Evolutionary conservation across 164 flowering plant species (phyloP).

Genomic region (Annona squamosa): DNA sequence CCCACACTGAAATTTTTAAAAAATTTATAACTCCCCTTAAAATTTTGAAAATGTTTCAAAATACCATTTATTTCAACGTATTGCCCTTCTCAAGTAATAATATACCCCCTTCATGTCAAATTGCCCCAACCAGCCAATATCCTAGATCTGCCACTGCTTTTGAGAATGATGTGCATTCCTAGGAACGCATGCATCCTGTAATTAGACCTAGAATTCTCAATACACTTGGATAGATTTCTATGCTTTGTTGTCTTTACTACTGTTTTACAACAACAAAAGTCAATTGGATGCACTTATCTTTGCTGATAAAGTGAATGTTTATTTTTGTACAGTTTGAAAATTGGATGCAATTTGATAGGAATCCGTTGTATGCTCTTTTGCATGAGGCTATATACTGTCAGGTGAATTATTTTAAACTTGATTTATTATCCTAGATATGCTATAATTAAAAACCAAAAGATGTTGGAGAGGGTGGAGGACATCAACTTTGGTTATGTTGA

Average conservation of each 20-base stretch:
- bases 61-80: no score
- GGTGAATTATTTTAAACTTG: slow-evolving; percentile 30
- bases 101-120: no score
- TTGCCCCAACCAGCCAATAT: no score
- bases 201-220: background rate
- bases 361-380: slow-evolving; percentile 83
- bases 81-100: no score
- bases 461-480: no score
- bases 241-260: no score
- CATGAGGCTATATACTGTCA: slow-evolving; percentile 93
- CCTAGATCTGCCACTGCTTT: background rate
- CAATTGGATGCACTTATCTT: background rate
- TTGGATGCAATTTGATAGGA: slow-evolving; percentile 55
- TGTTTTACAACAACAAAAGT: background rate
- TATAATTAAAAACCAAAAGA: no score
- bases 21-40: no score
- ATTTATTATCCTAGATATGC: background rate
- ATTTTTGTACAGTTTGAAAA: slow-evolving; percentile 65
- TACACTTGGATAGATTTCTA: background rate
- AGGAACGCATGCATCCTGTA: background rate
- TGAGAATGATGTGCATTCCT: background rate
- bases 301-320: slow-evolving; percentile 8
- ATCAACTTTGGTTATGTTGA: no score
- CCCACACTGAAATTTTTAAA: no score
- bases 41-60: no score